These are phyloP conservation scores for Cyberlindnera mrakii DNA, from an alignment of 805 yeast genomes.

Conservation along the genomic window DNA sequence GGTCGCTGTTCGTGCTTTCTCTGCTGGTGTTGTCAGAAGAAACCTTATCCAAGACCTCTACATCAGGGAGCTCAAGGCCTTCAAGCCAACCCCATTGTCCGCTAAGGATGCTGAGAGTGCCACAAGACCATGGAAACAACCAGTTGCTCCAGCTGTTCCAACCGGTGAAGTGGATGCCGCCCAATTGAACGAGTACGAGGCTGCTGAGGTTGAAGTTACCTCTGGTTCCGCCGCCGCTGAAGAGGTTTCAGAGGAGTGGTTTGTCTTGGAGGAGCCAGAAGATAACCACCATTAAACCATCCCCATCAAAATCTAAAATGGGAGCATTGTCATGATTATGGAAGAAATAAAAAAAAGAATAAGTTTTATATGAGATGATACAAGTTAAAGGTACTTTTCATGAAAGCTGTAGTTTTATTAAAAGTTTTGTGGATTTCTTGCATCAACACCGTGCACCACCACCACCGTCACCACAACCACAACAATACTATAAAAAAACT, in stretches of 20 bases:
- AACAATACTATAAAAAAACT: too few species aligned
- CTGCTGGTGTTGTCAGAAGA: slow-evolving; percentile 28
- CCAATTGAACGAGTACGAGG: slow-evolving; percentile 62
- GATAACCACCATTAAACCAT: slow-evolving; percentile 34
- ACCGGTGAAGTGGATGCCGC: slow-evolving; percentile 62
- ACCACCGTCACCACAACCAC: too few species aligned
- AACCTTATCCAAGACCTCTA: slow-evolving; percentile 79
- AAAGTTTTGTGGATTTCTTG: too few species aligned
- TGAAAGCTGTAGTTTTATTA: too few species aligned
- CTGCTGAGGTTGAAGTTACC: slow-evolving; percentile 69
- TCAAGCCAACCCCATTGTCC: slow-evolving; percentile 75
- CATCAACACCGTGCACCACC: too few species aligned
- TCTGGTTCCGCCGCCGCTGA: slow-evolving; percentile 30
- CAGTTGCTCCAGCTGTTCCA: slow-evolving; percentile 74
- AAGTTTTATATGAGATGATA: too few species aligned
- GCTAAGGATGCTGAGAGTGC: slow-evolving; percentile 71
- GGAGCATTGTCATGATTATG: too few species aligned
- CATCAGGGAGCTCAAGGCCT: slow-evolving; percentile 78
- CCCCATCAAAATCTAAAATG: too few species aligned
- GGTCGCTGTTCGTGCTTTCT: slow-evolving; percentile 29
- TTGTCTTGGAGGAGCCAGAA: slow-evolving; percentile 67
- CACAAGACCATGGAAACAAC: slow-evolving; percentile 79
- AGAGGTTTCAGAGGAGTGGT: slow-evolving; percentile 58
- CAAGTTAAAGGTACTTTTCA: too few species aligned
- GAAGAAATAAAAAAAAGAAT: too few species aligned